Evolutionary conservation across 352 stramenopile genomes (phyloP).

Genomic region (Globisporangium spinosum): DNA sequence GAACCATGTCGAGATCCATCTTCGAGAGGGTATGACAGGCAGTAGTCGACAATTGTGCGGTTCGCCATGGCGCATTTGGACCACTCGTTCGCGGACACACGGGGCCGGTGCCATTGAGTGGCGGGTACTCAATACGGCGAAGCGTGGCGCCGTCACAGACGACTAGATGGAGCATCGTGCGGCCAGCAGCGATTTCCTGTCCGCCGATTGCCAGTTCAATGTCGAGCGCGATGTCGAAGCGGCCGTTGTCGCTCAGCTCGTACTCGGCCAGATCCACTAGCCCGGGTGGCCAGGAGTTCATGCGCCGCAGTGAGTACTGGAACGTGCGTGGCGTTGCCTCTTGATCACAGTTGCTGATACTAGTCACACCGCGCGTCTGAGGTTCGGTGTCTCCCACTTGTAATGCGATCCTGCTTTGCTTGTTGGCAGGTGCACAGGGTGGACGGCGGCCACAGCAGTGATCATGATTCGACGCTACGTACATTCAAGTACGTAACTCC

Average conservation of each 20-base stretch:
- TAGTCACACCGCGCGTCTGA: neutral
- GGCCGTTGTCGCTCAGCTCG: conserved; percentile 31
- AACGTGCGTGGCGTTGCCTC: conserved; percentile 1
- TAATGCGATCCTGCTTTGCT: no score
- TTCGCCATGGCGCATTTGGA: conserved; percentile 49
- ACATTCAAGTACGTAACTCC: no score
- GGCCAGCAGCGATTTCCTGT: conserved; percentile 23
- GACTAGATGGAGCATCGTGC: conserved; percentile 47
- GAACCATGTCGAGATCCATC: conserved; percentile 30
- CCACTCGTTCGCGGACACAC: conserved; percentile 16
- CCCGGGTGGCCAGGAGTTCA: conserved; percentile 19
- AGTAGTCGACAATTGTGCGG: conserved; percentile 46
- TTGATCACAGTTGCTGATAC: neutral
- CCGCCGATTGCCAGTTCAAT: conserved; percentile 36
- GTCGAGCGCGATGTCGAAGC: conserved; percentile 39
- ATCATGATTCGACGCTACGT: no score
- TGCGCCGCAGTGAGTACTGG: conserved; percentile 24
- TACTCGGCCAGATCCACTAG: conserved; percentile 38
- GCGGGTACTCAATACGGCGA: conserved; percentile 14
- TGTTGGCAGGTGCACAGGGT: no score
- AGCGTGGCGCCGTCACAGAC: conserved; percentile 33
- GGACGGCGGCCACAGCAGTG: no score
- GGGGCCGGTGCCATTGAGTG: neutral
- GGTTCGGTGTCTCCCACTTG: no score
- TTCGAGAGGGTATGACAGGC: conserved; percentile 40